phyloP scores from a whole-genome alignment of 1,139 yeast species.

The Wickerhamomyces sp. region DNA sequence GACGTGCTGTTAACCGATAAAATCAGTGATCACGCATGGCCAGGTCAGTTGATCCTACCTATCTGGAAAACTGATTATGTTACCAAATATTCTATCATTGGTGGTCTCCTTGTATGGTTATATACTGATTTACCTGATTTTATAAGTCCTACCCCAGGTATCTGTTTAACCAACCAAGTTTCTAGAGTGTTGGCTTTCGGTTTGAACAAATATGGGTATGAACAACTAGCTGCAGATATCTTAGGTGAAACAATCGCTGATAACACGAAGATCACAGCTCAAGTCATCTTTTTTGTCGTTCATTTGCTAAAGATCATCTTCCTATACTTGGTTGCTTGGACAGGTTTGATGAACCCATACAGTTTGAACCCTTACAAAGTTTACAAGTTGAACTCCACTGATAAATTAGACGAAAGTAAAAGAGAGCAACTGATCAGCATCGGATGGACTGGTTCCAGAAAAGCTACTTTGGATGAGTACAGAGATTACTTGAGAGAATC shows the following conservation, averaged over 20 bases:
- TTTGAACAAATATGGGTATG: slow-evolving; percentile 31
- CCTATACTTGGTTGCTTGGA: slow-evolving; percentile 53
- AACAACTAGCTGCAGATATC: slow-evolving; percentile 39
- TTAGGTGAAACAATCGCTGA: slow-evolving; percentile 40
- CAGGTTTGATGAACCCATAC: slow-evolving; percentile 77
- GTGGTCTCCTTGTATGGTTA: slow-evolving; percentile 62
- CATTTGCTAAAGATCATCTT: slow-evolving; percentile 59
- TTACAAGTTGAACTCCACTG: slow-evolving; percentile 20
- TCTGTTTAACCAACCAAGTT: slow-evolving; percentile 67
- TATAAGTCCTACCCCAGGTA: slow-evolving; percentile 89
- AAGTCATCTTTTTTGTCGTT: slow-evolving; percentile 61
- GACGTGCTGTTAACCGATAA: slow-evolving; percentile 22
- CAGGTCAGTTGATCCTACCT: slow-evolving; percentile 87
- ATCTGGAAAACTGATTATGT: slow-evolving; percentile 60
- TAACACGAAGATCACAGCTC: slow-evolving; percentile 41
- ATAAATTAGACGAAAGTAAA: slow-evolving; percentile 24
- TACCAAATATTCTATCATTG: slow-evolving; percentile 40
- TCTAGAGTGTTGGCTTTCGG: slow-evolving; percentile 34
- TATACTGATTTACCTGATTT: slow-evolving; percentile 90
- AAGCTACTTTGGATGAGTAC: slow-evolving; percentile 67
- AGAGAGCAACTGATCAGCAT: slow-evolving; percentile 55
- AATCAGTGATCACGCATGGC: slow-evolving; percentile 55
- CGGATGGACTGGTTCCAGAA: slow-evolving; percentile 93
- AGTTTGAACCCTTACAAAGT: slow-evolving; percentile 40
- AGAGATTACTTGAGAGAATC: slow-evolving; percentile 62